phyloP scores from a whole-genome alignment of 331 rosid genomes.

The Quercus tomentella region DNA sequence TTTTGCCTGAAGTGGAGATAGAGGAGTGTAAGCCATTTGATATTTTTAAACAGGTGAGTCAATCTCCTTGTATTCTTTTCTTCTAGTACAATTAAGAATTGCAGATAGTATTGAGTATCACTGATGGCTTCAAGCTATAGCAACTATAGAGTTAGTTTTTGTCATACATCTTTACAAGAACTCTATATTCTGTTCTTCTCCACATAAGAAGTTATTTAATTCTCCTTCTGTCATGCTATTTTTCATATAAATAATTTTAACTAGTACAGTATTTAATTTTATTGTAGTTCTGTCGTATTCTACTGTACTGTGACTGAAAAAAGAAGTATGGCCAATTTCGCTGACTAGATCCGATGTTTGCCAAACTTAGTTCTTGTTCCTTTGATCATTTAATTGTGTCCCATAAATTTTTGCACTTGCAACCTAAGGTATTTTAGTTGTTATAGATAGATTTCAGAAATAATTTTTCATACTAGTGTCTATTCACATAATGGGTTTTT shows the following conservation, averaged over 20 bases:
- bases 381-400: neutral
- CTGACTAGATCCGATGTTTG: neutral
- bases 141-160: slow-evolving; percentile 2
- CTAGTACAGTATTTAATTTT: neutral
- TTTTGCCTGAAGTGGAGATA: slow-evolving; percentile 28
- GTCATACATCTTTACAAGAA: neutral
- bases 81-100: slow-evolving; percentile 2
- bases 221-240: slow-evolving; percentile 1
- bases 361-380: slow-evolving; percentile 9
- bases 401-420: neutral
- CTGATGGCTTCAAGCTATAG: neutral
- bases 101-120: neutral
- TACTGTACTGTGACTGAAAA: neutral
- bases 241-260: neutral
- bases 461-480: slow-evolving; percentile 3
- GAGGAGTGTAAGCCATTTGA: slow-evolving; percentile 68
- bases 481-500: neutral
- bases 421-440: neutral
- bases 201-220: neutral
- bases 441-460: neutral
- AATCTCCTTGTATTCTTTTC: slow-evolving; percentile 9
- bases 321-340: neutral
- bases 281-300: neutral
- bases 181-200: slow-evolving; percentile 4
- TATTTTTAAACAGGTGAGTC: slow-evolving; percentile 53